Percentiles rank a stretch among this genome's conserved stretches.
Conservation (phyloP, 164 flowering plant species). For the Nymphaea thermarum region DNA sequence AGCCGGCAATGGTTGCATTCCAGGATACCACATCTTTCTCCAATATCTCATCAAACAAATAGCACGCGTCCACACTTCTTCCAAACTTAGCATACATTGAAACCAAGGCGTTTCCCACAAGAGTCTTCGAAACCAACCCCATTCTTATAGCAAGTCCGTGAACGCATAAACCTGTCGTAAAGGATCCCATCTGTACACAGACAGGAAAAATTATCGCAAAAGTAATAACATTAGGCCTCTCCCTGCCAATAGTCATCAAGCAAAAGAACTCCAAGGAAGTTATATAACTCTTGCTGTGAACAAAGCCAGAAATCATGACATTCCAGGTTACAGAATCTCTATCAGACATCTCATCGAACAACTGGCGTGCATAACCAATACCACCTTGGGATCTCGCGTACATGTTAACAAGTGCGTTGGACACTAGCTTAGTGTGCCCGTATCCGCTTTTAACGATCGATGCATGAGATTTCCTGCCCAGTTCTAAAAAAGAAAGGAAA, state of each 20-base stretch:
- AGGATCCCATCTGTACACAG: slow-evolving; percentile 34
- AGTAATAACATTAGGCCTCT: slow-evolving; percentile 37
- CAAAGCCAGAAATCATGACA: slow-evolving; percentile 52
- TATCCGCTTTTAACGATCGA: slow-evolving; percentile 40
- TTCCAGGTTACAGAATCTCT: slow-evolving; percentile 66
- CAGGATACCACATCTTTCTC: slow-evolving; percentile 71
- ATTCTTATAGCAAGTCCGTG: slow-evolving; percentile 45
- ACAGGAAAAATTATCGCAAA: slow-evolving; percentile 52
- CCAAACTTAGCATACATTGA: slow-evolving; percentile 75
- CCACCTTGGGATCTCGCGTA: slow-evolving; percentile 57
- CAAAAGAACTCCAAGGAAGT: slow-evolving; percentile 33
- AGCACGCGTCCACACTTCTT: slow-evolving; percentile 26
- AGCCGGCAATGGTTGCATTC: slow-evolving; percentile 75
- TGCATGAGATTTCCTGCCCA: slow-evolving; percentile 54
- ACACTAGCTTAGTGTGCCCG: slow-evolving; percentile 21
- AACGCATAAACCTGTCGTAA: slow-evolving; percentile 34
- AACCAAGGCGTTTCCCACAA: slow-evolving; percentile 64
- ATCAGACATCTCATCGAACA: slow-evolving; percentile 29
- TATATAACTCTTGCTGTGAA: slow-evolving; percentile 17
- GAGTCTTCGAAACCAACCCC: slow-evolving; percentile 46
- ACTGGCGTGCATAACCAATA: slow-evolving; percentile 22
- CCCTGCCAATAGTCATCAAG: slow-evolving; percentile 23
- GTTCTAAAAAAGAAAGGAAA: slow-evolving; percentile 15
- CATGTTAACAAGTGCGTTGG: slow-evolving; percentile 65
- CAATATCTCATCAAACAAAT: slow-evolving; percentile 28